Conservation (phyloP, 306 rosid species). For the Fragaria vesca region DNA sequence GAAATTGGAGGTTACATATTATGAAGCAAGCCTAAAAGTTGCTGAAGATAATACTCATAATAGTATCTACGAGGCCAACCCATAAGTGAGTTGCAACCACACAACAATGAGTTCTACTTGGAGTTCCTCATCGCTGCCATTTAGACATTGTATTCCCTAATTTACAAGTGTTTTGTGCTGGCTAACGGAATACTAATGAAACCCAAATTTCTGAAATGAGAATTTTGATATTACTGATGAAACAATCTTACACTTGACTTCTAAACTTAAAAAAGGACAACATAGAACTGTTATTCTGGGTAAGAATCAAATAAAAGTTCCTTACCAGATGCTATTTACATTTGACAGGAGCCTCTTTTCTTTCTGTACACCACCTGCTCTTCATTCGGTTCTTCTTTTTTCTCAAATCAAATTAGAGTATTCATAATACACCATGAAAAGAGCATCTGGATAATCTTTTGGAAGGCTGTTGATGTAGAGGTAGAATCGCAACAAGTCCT, state of each 20-base stretch:
- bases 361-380: slow-evolving; percentile 55
- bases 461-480: slow-evolving; percentile 87
- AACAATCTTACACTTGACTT: slow-evolving; percentile 14
- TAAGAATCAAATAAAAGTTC: slow-evolving; percentile 34
- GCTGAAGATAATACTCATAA: neutral
- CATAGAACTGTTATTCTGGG: slow-evolving; percentile 23
- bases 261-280: slow-evolving; percentile 22
- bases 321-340: slow-evolving; percentile 75
- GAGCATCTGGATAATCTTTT: slow-evolving; percentile 88
- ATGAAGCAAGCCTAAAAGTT: neutral
- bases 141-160: neutral
- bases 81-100: neutral
- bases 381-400: slow-evolving; percentile 18
- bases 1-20: neutral
- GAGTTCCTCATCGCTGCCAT: neutral
- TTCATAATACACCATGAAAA: slow-evolving; percentile 82
- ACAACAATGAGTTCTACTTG: neutral
- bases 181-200: neutral
- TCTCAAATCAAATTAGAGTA: slow-evolving; percentile 56
- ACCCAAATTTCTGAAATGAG: neutral
- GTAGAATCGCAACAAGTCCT: slow-evolving; percentile 77
- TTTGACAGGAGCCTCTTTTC: slow-evolving; percentile 44
- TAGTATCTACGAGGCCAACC: neutral
- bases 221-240: neutral
- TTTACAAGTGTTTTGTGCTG: neutral